Evolutionary conservation across 2,329 filamentous ascomycete species (phyloP).

Genomic region (Fusarium devonianum): DNA sequence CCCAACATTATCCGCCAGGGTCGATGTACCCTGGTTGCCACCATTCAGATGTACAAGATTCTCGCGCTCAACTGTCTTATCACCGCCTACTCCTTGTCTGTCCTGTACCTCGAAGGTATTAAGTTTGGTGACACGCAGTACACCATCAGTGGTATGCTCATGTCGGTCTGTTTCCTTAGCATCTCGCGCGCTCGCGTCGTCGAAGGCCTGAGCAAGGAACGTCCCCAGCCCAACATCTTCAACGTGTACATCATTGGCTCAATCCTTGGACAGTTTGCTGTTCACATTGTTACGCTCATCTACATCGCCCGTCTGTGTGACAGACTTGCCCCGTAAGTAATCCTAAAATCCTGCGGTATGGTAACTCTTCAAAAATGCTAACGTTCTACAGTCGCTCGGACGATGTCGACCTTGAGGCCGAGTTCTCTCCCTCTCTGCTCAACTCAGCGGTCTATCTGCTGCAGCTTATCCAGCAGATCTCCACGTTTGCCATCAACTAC

Average conservation of each 20-base stretch:
- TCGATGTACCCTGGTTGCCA: constrained; percentile 95
- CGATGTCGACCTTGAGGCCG: constrained; percentile 88
- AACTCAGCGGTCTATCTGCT: constrained; percentile 97
- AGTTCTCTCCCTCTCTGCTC: constrained; percentile 90
- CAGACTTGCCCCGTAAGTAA: constrained; percentile 80
- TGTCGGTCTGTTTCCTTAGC: constrained; percentile 98
- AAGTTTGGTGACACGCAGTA: constrained; percentile 99
- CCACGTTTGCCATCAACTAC: constrained; percentile 99
- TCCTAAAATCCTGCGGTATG: accelerated
- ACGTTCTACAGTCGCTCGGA: constrained; percentile 54
- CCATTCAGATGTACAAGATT: constrained; percentile 99
- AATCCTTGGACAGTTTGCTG: constrained; percentile 94
- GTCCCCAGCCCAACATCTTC: constrained; percentile 98
- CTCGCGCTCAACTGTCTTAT: constrained; percentile 97
- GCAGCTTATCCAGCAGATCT: constrained; percentile 98
- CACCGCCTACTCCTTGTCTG: constrained; percentile 94
- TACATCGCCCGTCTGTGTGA: constrained; percentile 94
- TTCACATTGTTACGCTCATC: constrained; percentile 92
- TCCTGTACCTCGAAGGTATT: constrained; percentile 96
- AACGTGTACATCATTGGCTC: constrained; percentile 99
- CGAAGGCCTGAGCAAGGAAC: constrained; percentile 93
- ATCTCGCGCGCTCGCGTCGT: constrained; percentile 98
- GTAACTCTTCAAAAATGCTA: constrained; percentile 31
- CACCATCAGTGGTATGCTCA: constrained; percentile 98
- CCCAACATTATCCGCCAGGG: constrained; percentile 99